A percentile compares a stretch with the other conserved stretches of the same genome.
These are phyloP conservation scores for Claviceps maximensis DNA, from an alignment of 2,329 filamentous ascomycete genomes.

Conservation along the genomic window DNA sequence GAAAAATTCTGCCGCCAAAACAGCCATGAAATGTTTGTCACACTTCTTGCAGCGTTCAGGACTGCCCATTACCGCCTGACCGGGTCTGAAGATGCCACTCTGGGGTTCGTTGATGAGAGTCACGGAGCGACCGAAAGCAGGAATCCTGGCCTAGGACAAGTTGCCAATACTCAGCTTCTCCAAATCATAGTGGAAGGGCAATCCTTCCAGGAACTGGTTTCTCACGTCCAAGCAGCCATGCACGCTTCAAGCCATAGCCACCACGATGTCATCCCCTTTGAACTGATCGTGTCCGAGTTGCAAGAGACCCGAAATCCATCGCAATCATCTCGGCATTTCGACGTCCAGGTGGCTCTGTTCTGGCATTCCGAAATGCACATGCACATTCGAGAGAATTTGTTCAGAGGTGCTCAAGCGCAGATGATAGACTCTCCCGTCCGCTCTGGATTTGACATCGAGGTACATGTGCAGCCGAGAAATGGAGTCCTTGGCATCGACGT, in stretches of 20 bases:
- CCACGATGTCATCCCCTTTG: neutral
- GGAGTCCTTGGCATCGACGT: neutral
- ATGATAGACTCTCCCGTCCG: neutral
- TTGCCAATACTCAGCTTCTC: constrained; percentile 10
- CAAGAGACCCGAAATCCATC: too few relatives aligned
- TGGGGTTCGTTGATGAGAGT: constrained; percentile 12
- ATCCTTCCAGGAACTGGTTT: neutral
- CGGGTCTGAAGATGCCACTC: constrained; percentile 11
- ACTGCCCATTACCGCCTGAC: constrained; percentile 15
- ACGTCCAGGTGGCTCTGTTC: neutral
- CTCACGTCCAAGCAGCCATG: neutral
- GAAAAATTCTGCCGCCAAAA: neutral
- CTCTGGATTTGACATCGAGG: neutral
- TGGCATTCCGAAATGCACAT: neutral
- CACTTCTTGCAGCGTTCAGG: constrained; percentile 14
- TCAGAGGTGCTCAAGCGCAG: neutral
- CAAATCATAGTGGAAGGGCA: neutral
- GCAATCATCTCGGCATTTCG: neutral
- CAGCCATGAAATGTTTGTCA: constrained; percentile 1
- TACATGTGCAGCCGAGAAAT: neutral
- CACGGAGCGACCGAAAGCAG: constrained; percentile 9
- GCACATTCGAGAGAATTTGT: neutral
- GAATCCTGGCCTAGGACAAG: neutral
- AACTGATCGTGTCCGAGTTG: neutral
- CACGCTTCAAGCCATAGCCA: neutral